Conservation (phyloP, 805 yeast species). For the Saccharomycopsis amapae region DNA sequence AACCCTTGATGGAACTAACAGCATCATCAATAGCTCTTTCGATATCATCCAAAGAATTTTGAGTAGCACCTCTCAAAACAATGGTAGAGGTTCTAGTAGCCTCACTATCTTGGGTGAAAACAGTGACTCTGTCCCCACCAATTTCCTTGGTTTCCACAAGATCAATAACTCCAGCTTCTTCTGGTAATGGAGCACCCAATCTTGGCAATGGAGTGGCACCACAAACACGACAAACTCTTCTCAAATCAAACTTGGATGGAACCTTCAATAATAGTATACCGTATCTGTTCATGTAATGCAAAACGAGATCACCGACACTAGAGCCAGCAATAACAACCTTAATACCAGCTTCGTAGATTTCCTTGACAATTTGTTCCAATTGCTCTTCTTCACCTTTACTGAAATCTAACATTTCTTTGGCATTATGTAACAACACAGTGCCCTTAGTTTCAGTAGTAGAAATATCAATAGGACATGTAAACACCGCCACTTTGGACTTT, state of each 20-base stretch:
- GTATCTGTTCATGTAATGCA: conserved; percentile 86
- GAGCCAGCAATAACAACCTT: conserved; percentile 92
- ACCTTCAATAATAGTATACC: conserved; percentile 80
- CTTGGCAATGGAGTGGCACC: conserved; percentile 96
- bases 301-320: conserved; percentile 84
- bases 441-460: conserved; percentile 98
- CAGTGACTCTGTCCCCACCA: conserved; percentile 95
- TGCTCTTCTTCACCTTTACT: conserved; percentile 95
- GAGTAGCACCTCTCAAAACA: conserved; percentile 93
- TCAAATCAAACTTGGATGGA: conserved; percentile 87
- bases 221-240: conserved; percentile 92
- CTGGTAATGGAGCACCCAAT: conserved; percentile 91
- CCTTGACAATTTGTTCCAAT: conserved; percentile 77
- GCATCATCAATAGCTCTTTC: conserved; percentile 98
- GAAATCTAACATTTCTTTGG: conserved; percentile 94
- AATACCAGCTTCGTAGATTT: conserved; percentile 77
- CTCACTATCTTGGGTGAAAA: conserved; percentile 71
- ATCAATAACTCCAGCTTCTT: conserved; percentile 86
- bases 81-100: conserved; percentile 84
- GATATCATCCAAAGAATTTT: conserved; percentile 84
- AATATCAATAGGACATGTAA: conserved; percentile 89
- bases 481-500: conserved; percentile 83
- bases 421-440: conserved; percentile 90
- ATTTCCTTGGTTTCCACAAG: conserved; percentile 86
- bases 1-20: conserved; percentile 83